phyloP scores from a whole-genome alignment of 805 yeast species.

The Wickerhamiella sergipiensis region DNA sequence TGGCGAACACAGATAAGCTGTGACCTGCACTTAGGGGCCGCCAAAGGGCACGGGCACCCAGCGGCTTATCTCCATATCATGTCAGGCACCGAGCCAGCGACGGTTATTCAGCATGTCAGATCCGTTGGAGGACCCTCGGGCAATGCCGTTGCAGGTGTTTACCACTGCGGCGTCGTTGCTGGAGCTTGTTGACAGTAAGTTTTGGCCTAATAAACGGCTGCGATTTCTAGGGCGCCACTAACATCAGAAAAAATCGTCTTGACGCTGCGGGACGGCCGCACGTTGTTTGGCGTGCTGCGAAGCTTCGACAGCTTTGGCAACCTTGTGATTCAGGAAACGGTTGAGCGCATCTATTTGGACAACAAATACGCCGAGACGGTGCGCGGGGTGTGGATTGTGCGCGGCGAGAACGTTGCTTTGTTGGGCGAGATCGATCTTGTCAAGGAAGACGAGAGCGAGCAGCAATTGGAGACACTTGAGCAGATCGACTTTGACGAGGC shows the following conservation, averaged over 20 bases:
- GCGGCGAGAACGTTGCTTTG: slow-evolving; percentile 94
- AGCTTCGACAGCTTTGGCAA: slow-evolving; percentile 91
- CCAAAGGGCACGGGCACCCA: background rate
- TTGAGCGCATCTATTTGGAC: slow-evolving; percentile 54
- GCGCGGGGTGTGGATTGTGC: slow-evolving; percentile 71
- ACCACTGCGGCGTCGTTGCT: slow-evolving; percentile 32
- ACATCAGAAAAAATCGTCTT: slow-evolving; percentile 48
- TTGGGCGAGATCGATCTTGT: slow-evolving; percentile 89
- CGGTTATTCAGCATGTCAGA: slow-evolving; percentile 9
- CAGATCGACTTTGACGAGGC: slow-evolving; percentile 54
- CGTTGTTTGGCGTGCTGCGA: slow-evolving; percentile 75
- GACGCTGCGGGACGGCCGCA: slow-evolving; percentile 77
- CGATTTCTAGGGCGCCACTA: background rate
- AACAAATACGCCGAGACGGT: slow-evolving; percentile 55
- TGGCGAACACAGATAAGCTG: background rate
- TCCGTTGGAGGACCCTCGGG: slow-evolving; percentile 7
- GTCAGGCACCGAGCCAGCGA: background rate
- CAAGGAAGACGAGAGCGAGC: slow-evolving; percentile 44
- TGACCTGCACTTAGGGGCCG: background rate
- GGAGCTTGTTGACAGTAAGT: slow-evolving; percentile 28
- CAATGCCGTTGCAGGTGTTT: slow-evolving; percentile 30
- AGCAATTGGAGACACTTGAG: slow-evolving; percentile 40
- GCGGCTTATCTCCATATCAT: background rate
- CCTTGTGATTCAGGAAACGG: slow-evolving; percentile 79
- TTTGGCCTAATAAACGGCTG: background rate